Evolutionary conservation across 2,329 filamentous ascomycete species (phyloP).

Genomic region (Aureobasidium sp.): DNA sequence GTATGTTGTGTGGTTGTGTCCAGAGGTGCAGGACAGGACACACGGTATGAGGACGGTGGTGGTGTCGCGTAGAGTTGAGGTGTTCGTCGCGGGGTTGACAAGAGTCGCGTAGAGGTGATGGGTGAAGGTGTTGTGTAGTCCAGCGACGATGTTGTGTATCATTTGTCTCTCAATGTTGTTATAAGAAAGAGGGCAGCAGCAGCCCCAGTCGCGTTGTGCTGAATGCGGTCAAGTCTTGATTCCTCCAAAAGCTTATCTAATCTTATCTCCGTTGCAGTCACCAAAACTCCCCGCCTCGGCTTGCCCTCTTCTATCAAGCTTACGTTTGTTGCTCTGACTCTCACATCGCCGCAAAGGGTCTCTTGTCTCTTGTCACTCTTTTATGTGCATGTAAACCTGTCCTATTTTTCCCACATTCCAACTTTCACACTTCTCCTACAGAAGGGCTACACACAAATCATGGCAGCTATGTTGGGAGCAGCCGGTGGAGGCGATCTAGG

Average conservation of each 20-base stretch:
- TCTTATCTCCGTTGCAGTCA: background rate
- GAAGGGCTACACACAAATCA: slow-evolving; percentile 16
- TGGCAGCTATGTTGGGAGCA: slow-evolving; percentile 38
- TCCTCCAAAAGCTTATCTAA: background rate
- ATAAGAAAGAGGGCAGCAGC: background rate
- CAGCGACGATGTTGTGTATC: background rate
- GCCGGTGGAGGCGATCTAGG: slow-evolving; percentile 33
- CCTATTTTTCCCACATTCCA: too few relatives aligned
- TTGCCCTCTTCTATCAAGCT: background rate
- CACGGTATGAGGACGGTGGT: too few relatives aligned
- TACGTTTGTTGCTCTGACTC: background rate
- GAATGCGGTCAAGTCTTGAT: background rate
- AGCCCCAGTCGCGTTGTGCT: background rate
- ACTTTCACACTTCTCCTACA: too few relatives aligned
- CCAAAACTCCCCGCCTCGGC: background rate
- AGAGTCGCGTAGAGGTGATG: too few relatives aligned
- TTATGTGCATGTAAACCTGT: too few relatives aligned
- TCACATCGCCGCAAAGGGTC: too few relatives aligned
- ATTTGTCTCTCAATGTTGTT: background rate
- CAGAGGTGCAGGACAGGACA: too few relatives aligned
- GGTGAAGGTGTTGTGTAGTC: too few relatives aligned
- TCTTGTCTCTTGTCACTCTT: too few relatives aligned
- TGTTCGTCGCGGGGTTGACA: too few relatives aligned
- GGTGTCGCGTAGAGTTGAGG: background rate
- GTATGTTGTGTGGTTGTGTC: too few relatives aligned